These are phyloP conservation scores for Thinopyrum elongatum DNA, from an alignment of 176 grass and related monocot genomes.

Conservation along the genomic window DNA sequence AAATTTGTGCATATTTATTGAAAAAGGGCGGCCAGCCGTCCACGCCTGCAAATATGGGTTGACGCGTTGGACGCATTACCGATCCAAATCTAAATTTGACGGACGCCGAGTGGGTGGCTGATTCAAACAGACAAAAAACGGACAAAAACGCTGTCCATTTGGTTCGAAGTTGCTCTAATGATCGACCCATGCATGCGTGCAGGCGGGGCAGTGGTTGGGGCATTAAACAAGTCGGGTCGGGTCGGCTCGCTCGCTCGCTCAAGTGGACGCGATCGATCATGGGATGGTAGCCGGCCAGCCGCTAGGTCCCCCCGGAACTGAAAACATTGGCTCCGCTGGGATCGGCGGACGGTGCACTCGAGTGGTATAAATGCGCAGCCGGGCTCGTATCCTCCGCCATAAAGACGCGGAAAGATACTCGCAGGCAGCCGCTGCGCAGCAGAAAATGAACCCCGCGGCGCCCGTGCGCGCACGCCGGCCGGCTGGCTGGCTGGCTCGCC, in stretches of 20 bases:
- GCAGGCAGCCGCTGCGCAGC: neutral
- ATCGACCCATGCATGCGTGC: slow-evolving; percentile 33
- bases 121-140: too few species aligned
- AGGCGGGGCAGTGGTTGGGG: slow-evolving; percentile 1
- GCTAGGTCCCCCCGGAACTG: neutral
- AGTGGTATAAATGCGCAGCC: slow-evolving; percentile 4
- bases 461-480: slow-evolving; percentile 17
- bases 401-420: slow-evolving; percentile 7
- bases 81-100: too few species aligned
- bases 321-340: neutral
- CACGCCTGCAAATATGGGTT: too few species aligned
- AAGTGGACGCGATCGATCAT: slow-evolving; percentile 32
- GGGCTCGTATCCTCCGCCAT: slow-evolving; percentile 6
- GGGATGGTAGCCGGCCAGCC: slow-evolving; percentile 15
- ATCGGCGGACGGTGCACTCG: neutral
- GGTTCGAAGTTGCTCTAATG: too few species aligned
- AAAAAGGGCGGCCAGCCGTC: too few species aligned
- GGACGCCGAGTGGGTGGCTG: too few species aligned
- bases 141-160: too few species aligned
- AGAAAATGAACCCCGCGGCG: neutral
- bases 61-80: too few species aligned
- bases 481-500: neutral
- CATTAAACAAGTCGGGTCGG: slow-evolving; percentile 17
- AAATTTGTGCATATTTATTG: too few species aligned
- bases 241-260: neutral